Evolutionary conservation across 1,284 basidiomycete species (phyloP).

Genomic region (Ceratobasidium sp.): DNA sequence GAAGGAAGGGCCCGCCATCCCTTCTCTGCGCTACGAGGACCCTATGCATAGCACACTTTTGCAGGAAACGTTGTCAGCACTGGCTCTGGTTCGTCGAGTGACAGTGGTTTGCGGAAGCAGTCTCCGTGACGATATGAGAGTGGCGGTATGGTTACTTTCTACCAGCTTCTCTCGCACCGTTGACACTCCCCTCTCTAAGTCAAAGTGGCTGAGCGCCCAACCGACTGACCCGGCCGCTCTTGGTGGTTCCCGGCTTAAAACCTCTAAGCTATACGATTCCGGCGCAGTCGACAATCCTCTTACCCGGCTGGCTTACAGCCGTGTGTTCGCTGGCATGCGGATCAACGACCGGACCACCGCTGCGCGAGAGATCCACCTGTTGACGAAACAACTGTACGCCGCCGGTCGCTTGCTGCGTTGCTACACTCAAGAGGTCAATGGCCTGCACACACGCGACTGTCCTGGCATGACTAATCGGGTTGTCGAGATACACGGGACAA

Average conservation of each 20-base stretch:
- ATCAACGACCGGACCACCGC: not conserved
- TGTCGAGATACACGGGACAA: not conserved
- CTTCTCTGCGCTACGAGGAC: not conserved
- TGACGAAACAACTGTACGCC: not conserved
- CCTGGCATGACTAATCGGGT: not conserved
- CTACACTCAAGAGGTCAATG: constrained; percentile 6
- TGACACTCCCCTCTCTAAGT: not conserved
- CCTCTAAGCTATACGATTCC: not conserved
- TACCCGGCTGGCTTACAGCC: not conserved
- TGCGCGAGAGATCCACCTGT: not conserved
- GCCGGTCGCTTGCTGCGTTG: not conserved
- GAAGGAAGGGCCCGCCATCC: not conserved
- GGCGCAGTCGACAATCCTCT: not conserved
- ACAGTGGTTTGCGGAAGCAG: not conserved
- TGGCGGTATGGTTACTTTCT: not conserved
- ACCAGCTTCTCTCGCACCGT: not conserved
- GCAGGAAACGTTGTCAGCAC: not conserved
- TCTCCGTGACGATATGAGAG: not conserved
- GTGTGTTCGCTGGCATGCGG: not conserved
- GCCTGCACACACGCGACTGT: not conserved
- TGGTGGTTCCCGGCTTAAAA: not conserved
- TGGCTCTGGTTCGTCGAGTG: not conserved
- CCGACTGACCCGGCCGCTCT: not conserved
- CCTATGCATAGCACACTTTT: not conserved
- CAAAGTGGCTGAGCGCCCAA: not conserved